Evolutionary conservation across 1,139 yeast genomes (phyloP), one percentile per base, ranked within the genome.

Genomic region (Eremothecium cymbalariae): DNA sequence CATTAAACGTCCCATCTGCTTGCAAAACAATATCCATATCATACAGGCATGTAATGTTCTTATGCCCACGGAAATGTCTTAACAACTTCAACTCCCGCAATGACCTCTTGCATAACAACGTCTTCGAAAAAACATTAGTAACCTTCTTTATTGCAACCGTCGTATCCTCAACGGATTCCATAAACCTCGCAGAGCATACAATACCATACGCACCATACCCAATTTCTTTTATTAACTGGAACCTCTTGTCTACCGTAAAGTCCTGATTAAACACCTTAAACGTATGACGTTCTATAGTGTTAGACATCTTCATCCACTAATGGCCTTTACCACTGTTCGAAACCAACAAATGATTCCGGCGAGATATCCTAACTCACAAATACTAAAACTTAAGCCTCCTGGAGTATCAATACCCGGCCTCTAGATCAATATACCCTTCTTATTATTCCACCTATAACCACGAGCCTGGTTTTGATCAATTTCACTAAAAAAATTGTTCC

Each of bases 151-250:
- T 85, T 28, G 98, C 98, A 25, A 90, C 95, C n/a, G 68, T 60
- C 9, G 79, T 81, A 36, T 77, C 84, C 39, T 82, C 90, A 8
- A 67, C 67, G 2, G 73, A 65, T 36, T 75, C 80, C 4, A 71
- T 65, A 59, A 88, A 88, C 51, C 76, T 74, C 20, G 98, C 97
- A 1, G 95, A 82, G 53, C 95, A 90, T 4, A 90, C 97, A 5
- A 88, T 77, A 20, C 98, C 98, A 55, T 90, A 90, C 1, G 98
- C 96, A 3, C 98, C 98, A 51, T 88, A 95, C 18, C 98, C 98
- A 32, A 90, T 70, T 50, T 86, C 95, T 51, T 86, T 84, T 42
- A 84, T 82, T 46, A 90, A 70, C 54, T 83, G 80, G 60, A 86
- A 84, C 40, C 94, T 66, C 47, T 74, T 74, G 59, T 86, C 95